phyloP scores from a whole-genome alignment of 768 basidiomycete genomes.

The Russula abietina region DNA sequence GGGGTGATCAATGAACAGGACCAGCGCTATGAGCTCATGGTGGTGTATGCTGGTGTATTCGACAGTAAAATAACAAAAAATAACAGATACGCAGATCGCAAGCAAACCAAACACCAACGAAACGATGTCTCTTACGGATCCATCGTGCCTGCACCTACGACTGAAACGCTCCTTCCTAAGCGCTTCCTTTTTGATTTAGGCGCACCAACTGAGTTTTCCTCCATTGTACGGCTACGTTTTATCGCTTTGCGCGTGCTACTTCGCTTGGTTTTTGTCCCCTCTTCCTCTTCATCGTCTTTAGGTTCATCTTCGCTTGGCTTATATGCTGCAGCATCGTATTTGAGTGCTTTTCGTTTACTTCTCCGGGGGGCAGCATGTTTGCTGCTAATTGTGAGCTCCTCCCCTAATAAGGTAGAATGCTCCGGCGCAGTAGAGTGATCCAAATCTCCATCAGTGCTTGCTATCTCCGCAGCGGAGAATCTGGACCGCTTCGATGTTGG shows the following conservation, averaged over 20 bases:
- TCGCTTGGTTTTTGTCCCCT: slow-evolving; percentile 10
- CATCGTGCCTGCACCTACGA: slow-evolving; percentile 8
- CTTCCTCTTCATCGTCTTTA: slow-evolving; percentile 13
- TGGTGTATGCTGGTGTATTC: background rate
- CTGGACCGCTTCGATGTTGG: slow-evolving; percentile 13
- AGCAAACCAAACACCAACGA: background rate
- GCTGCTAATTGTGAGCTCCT: background rate
- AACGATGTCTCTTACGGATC: slow-evolving; percentile 6
- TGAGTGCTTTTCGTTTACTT: slow-evolving; percentile 23
- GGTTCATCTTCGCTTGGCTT: slow-evolving; percentile 20
- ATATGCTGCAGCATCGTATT: slow-evolving; percentile 23
- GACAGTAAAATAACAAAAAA: background rate
- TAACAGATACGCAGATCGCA: background rate
- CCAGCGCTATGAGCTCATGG: background rate
- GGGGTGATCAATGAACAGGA: background rate
- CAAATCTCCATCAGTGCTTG: background rate
- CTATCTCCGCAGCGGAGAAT: background rate
- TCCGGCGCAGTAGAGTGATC: background rate
- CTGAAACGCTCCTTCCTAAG: slow-evolving; percentile 18
- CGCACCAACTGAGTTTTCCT: slow-evolving; percentile 3
- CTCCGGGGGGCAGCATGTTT: slow-evolving; percentile 7
- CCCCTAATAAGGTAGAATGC: background rate
- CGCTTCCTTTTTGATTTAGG: slow-evolving; percentile 23
- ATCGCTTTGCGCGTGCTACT: slow-evolving; percentile 7
- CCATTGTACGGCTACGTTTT: slow-evolving; percentile 23